Conservation (phyloP, 2,329 filamentous ascomycete species). For the Pyrenophora tritici-repentis region DNA sequence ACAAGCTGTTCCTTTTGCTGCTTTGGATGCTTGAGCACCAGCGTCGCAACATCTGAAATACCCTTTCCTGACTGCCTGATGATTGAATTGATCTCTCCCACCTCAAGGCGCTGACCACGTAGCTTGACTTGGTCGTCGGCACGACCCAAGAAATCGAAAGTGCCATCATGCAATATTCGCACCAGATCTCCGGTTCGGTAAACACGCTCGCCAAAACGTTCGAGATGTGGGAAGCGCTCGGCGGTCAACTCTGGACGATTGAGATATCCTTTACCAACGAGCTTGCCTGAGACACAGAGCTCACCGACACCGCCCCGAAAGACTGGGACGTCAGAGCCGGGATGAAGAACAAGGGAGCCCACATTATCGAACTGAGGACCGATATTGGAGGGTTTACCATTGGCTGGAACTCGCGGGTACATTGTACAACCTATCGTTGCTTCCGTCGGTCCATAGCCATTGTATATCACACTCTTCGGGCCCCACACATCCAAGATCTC, state of each 20-base stretch:
- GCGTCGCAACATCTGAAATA: conserved; percentile 73
- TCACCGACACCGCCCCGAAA: conserved; percentile 81
- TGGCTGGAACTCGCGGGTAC: conserved; percentile 76
- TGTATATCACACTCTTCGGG: conserved; percentile 78
- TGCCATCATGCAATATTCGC: conserved; percentile 76
- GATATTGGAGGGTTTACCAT: conserved; percentile 85
- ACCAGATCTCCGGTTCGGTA: conserved; percentile 92
- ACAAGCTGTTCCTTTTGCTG: conserved; percentile 83
- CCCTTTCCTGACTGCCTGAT: conserved; percentile 65
- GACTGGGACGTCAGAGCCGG: conserved; percentile 71
- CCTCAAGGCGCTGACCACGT: conserved; percentile 84
- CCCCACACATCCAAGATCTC: conserved; percentile 91
- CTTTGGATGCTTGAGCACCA: conserved; percentile 72
- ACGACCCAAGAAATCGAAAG: conserved; percentile 85
- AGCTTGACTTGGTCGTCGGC: conserved; percentile 93
- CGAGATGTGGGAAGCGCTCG: conserved; percentile 73
- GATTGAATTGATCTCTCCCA: conserved; percentile 87
- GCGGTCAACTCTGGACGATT: conserved; percentile 77
- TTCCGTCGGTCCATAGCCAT: conserved; percentile 88
- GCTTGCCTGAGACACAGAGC: conserved; percentile 81
- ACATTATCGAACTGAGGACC: conserved; percentile 87
- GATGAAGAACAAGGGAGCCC: conserved; percentile 76
- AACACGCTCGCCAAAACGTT: conserved; percentile 55
- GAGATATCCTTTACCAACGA: conserved; percentile 89
- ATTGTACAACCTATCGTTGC: conserved; percentile 92